A percentile compares a stretch with the other conserved stretches of the same genome.
Conservation (phyloP, 106 monocot genomes). For the Platanthera zijinensis region DNA sequence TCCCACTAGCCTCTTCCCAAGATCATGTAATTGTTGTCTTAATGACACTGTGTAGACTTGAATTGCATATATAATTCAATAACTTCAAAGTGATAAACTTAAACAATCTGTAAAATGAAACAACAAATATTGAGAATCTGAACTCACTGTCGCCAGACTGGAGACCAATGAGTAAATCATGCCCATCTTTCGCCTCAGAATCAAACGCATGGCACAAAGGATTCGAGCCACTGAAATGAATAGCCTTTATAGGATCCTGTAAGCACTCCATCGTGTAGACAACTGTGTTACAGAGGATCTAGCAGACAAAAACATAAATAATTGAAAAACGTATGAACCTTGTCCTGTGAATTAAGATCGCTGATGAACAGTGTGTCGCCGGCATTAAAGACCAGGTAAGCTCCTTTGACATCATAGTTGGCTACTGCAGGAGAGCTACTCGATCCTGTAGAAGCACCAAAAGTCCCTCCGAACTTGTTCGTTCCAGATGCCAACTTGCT, state of each 20-base stretch:
- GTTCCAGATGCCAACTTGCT: conserved; percentile 42
- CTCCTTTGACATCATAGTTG: conserved; percentile 81
- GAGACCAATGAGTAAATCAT: conserved; percentile 93
- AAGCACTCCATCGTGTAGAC: not conserved
- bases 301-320: conserved; percentile 6
- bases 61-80: conserved; percentile 3
- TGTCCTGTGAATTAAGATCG: conserved; percentile 87
- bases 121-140: not conserved
- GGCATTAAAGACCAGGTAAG: conserved; percentile 80
- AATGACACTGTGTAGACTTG: conserved; percentile 88
- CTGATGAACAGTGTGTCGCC: conserved; percentile 82
- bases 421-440: conserved; percentile 20
- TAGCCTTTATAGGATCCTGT: conserved; percentile 88
- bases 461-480: conserved; percentile 45
- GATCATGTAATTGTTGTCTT: conserved; percentile 91
- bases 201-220: conserved; percentile 88
- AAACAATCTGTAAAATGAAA: not conserved
- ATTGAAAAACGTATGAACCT: conserved; percentile 36
- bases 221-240: conserved; percentile 77
- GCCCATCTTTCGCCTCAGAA: conserved; percentile 84
- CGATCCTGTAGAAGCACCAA: conserved; percentile 29
- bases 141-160: conserved; percentile 82
- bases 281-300: not conserved
- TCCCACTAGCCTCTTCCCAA: conserved; percentile 82
- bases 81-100: not conserved